Base-by-base conservation (phyloP, 345 rosid genomes). In the Pugionium dolabratum region DNA sequence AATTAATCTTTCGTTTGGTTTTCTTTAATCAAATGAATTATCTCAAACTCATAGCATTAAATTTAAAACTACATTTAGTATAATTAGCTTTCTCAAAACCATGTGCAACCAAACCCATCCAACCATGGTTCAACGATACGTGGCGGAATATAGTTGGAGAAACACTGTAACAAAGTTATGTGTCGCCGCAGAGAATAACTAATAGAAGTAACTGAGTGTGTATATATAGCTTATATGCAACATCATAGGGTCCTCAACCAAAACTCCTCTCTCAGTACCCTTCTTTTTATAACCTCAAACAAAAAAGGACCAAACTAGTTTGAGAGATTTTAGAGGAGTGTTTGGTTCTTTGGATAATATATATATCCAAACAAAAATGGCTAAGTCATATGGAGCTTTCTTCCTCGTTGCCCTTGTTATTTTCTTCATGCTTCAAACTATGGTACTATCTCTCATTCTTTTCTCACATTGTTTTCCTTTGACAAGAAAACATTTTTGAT, bases 361-460 rank as follows among this genome's bases (percentile, higher is more conserved):
- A 6, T 18, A 18, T 63, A 55, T 48, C 39, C 39, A 10, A 33
- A 60, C 6, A 37, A 66, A 64, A 71, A 85, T 83, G 91, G 87
- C 87, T 27, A 88, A 82, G 74, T 73, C 72, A 3, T 69, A 61
- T 65, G 62, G 59, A 54, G 84, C 76, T 73, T 46, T 78, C 56
- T 66, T 85, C 59, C 75, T 88, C 74, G 40, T 88, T 69, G 79
- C 74, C 42, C 89, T 85, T 81, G 43, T 85, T 75, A 86, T 83
- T 75, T 69, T 84, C 59, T 79, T 81, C 77, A 75, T 84, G 86
- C 80, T 88, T 54, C 89, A 88, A 70, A 71, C 89, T 50, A 32
- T 79, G 80, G 95, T 88, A 77, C 51, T 33, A 48, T 47, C 42
- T 73, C 42, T 73, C 50, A 4, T 36, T 65, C n/a, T n/a, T 4